Conservation (phyloP, 2,329 filamentous ascomycete genomes). For the Penicillium fuscoglaucum region DNA sequence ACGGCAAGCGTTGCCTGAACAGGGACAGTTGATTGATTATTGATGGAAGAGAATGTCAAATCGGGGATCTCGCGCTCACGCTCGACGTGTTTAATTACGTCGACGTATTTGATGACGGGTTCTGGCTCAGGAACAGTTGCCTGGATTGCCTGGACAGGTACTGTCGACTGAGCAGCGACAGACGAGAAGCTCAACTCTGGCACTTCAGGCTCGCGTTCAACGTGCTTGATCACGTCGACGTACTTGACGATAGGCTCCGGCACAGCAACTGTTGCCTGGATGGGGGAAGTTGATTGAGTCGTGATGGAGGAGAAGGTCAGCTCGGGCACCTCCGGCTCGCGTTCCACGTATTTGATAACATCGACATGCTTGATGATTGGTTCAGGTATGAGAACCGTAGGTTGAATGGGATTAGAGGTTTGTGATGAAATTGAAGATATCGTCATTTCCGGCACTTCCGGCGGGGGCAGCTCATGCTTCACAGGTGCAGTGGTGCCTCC, state of each 20-base stretch:
- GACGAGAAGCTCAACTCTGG: slow-evolving; percentile 34
- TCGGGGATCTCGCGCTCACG: slow-evolving; percentile 13
- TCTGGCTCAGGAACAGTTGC: slow-evolving; percentile 17
- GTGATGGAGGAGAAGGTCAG: slow-evolving; percentile 33
- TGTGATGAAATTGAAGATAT: slow-evolving; percentile 40
- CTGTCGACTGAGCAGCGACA: slow-evolving; percentile 34
- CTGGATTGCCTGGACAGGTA: slow-evolving; percentile 19
- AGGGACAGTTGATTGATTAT: slow-evolving; percentile 29
- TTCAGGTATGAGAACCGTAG: slow-evolving; percentile 14
- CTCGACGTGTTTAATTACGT: slow-evolving; percentile 15
- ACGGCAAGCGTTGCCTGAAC: slow-evolving; percentile 21
- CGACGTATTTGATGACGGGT: slow-evolving; percentile 13
- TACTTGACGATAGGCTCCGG: slow-evolving; percentile 23
- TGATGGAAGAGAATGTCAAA: slow-evolving; percentile 33
- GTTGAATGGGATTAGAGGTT: slow-evolving; percentile 24
- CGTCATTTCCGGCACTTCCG: slow-evolving; percentile 24
- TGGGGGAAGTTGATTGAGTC: slow-evolving; percentile 26
- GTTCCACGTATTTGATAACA: slow-evolving; percentile 13
- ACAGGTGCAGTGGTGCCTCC: slow-evolving; percentile 34
- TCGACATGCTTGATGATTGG: slow-evolving; percentile 14
- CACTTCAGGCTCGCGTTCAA: slow-evolving; percentile 14
- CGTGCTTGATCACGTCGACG: slow-evolving; percentile 11
- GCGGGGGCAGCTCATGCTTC: slow-evolving; percentile 17
- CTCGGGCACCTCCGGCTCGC: slow-evolving; percentile 21
- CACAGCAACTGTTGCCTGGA: slow-evolving; percentile 23